Percentiles rank a stretch among this genome's conserved stretches.
phyloP scores from a whole-genome alignment of 2,329 filamentous ascomycete species.

The Tolypocladium album region DNA sequence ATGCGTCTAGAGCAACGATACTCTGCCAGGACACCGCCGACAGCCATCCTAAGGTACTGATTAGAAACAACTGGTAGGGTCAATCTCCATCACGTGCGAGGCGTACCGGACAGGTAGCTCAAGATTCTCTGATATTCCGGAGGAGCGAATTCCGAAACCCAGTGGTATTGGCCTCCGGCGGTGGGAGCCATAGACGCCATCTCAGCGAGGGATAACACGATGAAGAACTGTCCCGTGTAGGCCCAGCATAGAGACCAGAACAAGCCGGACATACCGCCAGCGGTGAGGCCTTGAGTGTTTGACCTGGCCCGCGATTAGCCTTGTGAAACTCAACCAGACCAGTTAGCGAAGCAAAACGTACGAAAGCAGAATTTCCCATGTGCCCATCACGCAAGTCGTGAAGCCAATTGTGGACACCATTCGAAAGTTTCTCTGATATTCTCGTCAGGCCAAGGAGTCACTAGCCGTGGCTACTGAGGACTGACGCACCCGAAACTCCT shows the following conservation, averaged over 20 bases:
- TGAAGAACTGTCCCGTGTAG: conserved; percentile 17
- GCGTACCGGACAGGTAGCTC: conserved; percentile 27
- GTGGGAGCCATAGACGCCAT: conserved; percentile 46
- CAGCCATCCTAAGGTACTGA: conserved; percentile 26
- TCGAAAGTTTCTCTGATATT: conserved; percentile 28
- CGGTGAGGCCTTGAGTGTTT: conserved; percentile 7
- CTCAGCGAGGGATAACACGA: conserved; percentile 34
- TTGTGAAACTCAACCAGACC: not conserved
- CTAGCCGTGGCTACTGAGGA: not conserved
- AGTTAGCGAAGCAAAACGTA: conserved; percentile 15
- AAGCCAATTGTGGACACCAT: conserved; percentile 36
- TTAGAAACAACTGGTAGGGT: not conserved
- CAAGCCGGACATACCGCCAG: conserved; percentile 8
- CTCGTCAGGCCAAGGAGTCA: not conserved
- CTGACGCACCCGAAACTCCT: conserved; percentile 3
- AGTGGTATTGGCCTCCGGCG: conserved; percentile 47
- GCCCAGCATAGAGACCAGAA: conserved; percentile 9
- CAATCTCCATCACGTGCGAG: not conserved
- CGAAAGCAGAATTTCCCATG: conserved; percentile 29
- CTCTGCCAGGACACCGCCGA: conserved; percentile 30
- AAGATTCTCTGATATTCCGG: conserved; percentile 37
- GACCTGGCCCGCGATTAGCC: conserved; percentile 20
- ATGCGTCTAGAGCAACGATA: conserved; percentile 27
- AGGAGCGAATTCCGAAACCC: conserved; percentile 44
- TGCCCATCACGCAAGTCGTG: conserved; percentile 33